Evolutionary conservation across 257 asterid species (phyloP), one percentile per base, ranked within the genome.

Genomic region (Verbena officinalis): DNA sequence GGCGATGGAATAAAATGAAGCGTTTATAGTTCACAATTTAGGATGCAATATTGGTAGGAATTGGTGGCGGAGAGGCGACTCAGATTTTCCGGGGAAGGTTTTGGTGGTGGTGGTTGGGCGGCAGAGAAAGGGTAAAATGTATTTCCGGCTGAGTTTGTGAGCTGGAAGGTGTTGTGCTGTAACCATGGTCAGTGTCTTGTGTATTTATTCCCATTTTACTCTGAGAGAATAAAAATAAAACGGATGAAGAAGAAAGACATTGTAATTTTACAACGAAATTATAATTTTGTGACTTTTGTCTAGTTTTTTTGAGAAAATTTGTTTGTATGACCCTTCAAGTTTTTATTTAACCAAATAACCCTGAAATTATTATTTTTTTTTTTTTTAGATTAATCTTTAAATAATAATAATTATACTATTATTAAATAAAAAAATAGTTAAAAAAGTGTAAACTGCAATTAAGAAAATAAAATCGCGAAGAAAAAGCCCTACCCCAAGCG

Each of bases 161-260:
- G 79, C 73, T 79, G 78, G 73, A 67, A 62, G 17, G 56, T 11
- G 67, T 48, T 55, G 76, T 45, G 80, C 65, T 57, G 66, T 24
- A 54, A 62, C 55, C 67, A 60, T 54, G 65, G 73, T 54, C 64
- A 75, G 53, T 44, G 69, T 46, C 69, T 53, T 44, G 52, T 66
- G 59, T 15, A 27, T 57, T 61, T 71, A 71, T 75, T 63, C 65
- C 50, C 31, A n/a, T n/a, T n/a, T n/a, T n/a, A n/a, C n/a, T n/a
- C n/a, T n/a, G n/a, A n/a, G n/a, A n/a, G n/a, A n/a, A n/a, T n/a
- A n/a, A n/a, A n/a, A n/a, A n/a, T n/a, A n/a, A n/a, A n/a, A n/a
- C n/a, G n/a, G n/a, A n/a, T n/a, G n/a, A n/a, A n/a, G n/a, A n/a
- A n/a, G n/a, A n/a, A n/a, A n/a, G n/a, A n/a, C 74, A 12, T 39